Evolutionary conservation across 345 rosid species (phyloP), one percentile per base, ranked within the genome.

Genomic region (Lepidium aucheri): DNA sequence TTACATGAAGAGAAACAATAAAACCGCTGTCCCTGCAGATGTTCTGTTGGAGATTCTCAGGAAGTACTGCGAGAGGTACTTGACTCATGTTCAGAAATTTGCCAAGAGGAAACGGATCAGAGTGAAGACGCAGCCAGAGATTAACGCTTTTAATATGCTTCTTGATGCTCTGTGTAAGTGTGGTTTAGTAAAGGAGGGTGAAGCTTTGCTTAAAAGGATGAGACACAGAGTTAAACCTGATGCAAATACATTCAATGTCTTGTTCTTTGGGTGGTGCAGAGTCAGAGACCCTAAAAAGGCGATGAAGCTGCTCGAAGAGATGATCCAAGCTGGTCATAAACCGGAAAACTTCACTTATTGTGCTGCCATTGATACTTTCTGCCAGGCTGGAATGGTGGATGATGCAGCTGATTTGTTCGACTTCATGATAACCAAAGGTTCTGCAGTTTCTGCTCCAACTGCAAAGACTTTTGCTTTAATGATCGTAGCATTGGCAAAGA

Each of bases 231-330:
- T 91, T 65, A 85, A 82, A 69, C 93, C 95, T 0, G 83, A 89
- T 77, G 82, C 82, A 14, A 82, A 72, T 81, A 82, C 93, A 0
- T 91, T 72, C 30, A 94, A 87, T 73, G 73, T 84, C 8, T 75
- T 94, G 85, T 94, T 88, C 70, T 88, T 94, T 28, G 96, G 99
- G 40, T 91, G 96, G 81, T 89, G 95, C 70, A 81, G 97, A 65
- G 93, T 91, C 45, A 88, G 93, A 61, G 82, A 85, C 17, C 97
- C 95, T 0, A 81, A 54, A 30, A 81, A 80, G 65, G 97, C 84
- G 45, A 82, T 87, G 96, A 67, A 33, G 60, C 36, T 84, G 59
- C 83, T 91, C 56, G 95, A 94, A 44, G 93, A 88, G 72, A 94
- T 91, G 99, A 88, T 86, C 38, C 64, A 73, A 57, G 80, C 83